Evolutionary conservation across 2,329 filamentous ascomycete genomes (phyloP).

Genomic region (Arthrobotrys pseudoclavata): DNA sequence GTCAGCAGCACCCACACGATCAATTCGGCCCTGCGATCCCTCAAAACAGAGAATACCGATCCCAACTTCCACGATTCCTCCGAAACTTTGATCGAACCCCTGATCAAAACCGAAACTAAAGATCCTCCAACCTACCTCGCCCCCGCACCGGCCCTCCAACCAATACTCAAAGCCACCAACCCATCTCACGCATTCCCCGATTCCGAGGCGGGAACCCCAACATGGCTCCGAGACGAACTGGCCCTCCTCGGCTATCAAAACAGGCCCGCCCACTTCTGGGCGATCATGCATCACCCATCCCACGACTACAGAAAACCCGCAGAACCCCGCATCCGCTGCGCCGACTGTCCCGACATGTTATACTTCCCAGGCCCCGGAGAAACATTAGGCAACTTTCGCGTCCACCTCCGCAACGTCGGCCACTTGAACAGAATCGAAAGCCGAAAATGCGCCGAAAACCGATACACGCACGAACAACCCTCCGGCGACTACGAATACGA

Average conservation of each 20-base stretch:
- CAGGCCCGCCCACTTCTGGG: constrained; percentile 45
- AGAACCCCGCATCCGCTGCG: constrained; percentile 53
- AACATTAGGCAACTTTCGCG: constrained; percentile 32
- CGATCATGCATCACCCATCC: constrained; percentile 48
- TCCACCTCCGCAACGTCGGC: constrained; percentile 43
- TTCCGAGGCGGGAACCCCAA: constrained; percentile 16
- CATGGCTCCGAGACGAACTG: constrained; percentile 32
- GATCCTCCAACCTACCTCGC: not conserved
- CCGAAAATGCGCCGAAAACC: constrained; percentile 18
- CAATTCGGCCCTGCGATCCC: constrained; percentile 21
- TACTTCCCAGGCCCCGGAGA: constrained; percentile 51
- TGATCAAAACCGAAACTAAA: not conserved
- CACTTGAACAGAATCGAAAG: constrained; percentile 33
- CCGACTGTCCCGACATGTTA: constrained; percentile 54
- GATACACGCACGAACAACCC: not conserved
- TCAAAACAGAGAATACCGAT: constrained; percentile 11
- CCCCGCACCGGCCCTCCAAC: too few relatives aligned
- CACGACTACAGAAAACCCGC: constrained; percentile 21
- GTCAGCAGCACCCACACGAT: constrained; percentile 48
- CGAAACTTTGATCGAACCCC: not conserved
- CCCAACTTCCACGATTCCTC: not conserved
- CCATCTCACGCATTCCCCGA: not conserved
- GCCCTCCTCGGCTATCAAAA: not conserved
- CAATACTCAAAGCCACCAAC: not conserved
- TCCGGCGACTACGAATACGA: not conserved